Evolutionary conservation across 1,284 basidiomycete genomes (phyloP), one percentile per base, ranked within the genome.

Genomic region (Trametes sp.): DNA sequence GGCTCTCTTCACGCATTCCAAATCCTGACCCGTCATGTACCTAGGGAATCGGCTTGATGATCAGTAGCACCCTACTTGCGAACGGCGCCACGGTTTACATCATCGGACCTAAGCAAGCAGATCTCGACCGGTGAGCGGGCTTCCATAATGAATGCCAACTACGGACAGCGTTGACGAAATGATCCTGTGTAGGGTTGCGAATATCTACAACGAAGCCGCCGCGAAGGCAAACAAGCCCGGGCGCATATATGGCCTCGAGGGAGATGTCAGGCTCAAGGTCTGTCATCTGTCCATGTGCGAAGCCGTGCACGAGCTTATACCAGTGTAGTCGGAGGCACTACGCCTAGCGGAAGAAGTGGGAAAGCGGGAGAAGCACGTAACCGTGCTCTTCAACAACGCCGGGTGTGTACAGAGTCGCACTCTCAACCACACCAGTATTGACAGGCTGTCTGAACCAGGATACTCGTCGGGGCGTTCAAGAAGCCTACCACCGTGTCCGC

Each of bases 21-120:
- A 14, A 13, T 6, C 9, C 11, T 38, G 14, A 23, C 19, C 16
- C 44, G 26, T 4, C 33, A 11, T 21, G 13, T 5, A 11, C 8
- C 21, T 21, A 84, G 82, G 82, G 82, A 0, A 84, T 84, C 28
- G 82, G 82, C 1, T 64, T 82, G 28, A 83, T 84, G 79, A 81
- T 83, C 31, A 77, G 74, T 51, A 77, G 77, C 5, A 80, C 82
- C 1, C 69, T 84, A 6, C 68, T 82, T n/a, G 78, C 81, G 1
- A 85, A 85, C 57, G 82, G 82, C 7, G 82, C 82, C 0, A 81
- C 75, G 0, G 82, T 84, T 1, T 84, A 82, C 56, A 81, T 83
- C 57, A 77, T 83, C 38, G 82, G 82, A 0, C 81, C 77, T 0
- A 76, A 75, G 14, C 81, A 83, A 64, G 74, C 67, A 14, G 78